These are phyloP conservation scores for Dryadomyces quercivorus DNA, from an alignment of 2,329 filamentous ascomycete genomes.

Conservation along the genomic window DNA sequence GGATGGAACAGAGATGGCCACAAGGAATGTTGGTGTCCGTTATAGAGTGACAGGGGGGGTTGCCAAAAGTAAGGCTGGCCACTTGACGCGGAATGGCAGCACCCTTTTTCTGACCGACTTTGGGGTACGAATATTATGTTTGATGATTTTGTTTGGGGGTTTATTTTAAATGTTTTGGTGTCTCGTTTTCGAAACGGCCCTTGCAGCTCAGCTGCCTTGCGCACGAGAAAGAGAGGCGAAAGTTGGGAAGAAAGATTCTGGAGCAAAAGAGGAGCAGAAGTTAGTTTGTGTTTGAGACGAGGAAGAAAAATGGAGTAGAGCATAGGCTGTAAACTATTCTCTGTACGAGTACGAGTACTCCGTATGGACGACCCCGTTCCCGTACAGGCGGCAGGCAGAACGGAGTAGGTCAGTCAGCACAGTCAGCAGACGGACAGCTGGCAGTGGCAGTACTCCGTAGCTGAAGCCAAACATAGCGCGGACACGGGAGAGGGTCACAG, in stretches of 20 bases:
- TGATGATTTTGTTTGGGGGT: background rate
- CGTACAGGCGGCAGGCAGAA: background rate
- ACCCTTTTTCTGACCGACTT: background rate
- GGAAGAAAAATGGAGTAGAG: background rate
- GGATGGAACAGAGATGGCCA: no score
- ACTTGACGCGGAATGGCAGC: background rate
- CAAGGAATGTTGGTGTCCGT: no score
- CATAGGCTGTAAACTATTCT: background rate
- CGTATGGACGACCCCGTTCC: no score
- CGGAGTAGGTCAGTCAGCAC: background rate
- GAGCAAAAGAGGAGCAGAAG: background rate
- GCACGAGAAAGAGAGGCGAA: slow-evolving; percentile 1
- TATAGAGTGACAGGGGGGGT: background rate
- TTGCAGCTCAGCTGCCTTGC: slow-evolving; percentile 12
- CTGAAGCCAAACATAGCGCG: background rate
- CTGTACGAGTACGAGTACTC: no score
- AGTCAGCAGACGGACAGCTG: background rate
- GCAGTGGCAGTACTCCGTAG: background rate
- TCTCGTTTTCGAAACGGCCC: slow-evolving; percentile 7
- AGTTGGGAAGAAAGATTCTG: slow-evolving; percentile 4
- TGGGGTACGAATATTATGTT: background rate
- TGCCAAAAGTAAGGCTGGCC: background rate
- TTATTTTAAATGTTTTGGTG: background rate
- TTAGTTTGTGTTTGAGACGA: background rate
- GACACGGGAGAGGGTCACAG: background rate